Conservation (phyloP, 805 yeast genomes). For the Lipomyces starkeyi region DNA sequence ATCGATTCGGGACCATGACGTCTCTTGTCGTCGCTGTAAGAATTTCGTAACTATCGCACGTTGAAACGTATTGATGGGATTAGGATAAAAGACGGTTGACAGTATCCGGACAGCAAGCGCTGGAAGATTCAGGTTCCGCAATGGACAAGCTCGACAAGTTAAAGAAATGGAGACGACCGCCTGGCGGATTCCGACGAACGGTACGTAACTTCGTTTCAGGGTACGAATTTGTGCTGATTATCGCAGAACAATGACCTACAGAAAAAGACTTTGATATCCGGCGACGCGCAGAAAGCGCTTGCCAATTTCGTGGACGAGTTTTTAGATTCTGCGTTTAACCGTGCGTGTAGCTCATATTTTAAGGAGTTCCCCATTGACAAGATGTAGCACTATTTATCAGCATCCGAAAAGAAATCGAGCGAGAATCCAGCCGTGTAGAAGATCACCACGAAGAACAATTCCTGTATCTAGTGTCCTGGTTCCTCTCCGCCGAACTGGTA, state of each 20-base stretch:
- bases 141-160: slow-evolving; percentile 68
- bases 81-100: slow-evolving; percentile 64
- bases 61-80: not conserved
- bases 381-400: slow-evolving; percentile 54
- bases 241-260: slow-evolving; percentile 26
- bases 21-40: slow-evolving; percentile 61
- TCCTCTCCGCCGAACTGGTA: slow-evolving; percentile 65
- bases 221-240: not conserved
- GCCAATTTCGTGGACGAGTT: slow-evolving; percentile 61
- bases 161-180: slow-evolving; percentile 65
- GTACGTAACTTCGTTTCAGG: not conserved
- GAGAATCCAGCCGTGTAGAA: slow-evolving; percentile 48
- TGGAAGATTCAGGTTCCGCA: slow-evolving; percentile 57
- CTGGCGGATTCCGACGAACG: slow-evolving; percentile 30
- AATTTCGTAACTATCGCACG: not conserved
- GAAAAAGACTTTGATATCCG: slow-evolving; percentile 42
- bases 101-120: slow-evolving; percentile 74
- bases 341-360: slow-evolving; percentile 15
- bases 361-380: not conserved
- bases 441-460: slow-evolving; percentile 52
- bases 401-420: slow-evolving; percentile 56
- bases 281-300: slow-evolving; percentile 46
- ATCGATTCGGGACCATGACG: slow-evolving; percentile 85
- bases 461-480: slow-evolving; percentile 73
- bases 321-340: slow-evolving; percentile 76